Base-by-base conservation (phyloP, 2,329 filamentous ascomycete species). In the Talaromyces sp. region DNA sequence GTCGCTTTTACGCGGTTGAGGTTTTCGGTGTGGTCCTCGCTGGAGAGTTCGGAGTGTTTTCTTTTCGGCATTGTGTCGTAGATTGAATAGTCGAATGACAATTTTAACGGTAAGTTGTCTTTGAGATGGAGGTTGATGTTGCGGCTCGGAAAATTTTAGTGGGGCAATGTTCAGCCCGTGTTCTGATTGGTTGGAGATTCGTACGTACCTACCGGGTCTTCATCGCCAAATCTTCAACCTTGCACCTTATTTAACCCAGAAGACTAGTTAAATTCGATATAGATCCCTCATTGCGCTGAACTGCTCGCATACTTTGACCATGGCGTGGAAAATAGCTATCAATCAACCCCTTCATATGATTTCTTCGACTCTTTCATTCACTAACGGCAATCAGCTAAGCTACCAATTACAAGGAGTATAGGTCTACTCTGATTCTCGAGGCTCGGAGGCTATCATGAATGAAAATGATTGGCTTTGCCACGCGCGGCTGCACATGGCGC, bases 51-150 rank as follows among this genome's bases (percentile, higher is more conserved):
- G 54, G 72, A 71, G 63, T 74, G 73, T 68, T 81, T 81, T 65
- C 79, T 74, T 70, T 81, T 81, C 1, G 77, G 72, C 79, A 80
- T 80, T 47, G 19, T 58, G 29, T 58, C 3, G 7, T 17, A 13
- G 5, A 8, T 2, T 62, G 5, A 25, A 27, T 4, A 5, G 15
- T 31, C 22, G n/a, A n/a, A 51, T 25, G 11, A 19, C 2, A 34
- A 31, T 11, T 2, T n/a, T 1, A 34, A 31, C n/a, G 8, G 11
- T 31, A 1, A 31, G 25, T 29, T 31, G 17, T 53, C 15, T 15
- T 27, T 2, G 22, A 27, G 11, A 25, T 45, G 56, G 17, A 36
- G 40, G 53, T 38, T 56, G 10, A 22, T n/a, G 25, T 36, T 49
- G 38, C 17, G 27, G 27, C 13, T 17, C 13, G n/a, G 61, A 56